Percentiles rank a stretch among this genome's conserved stretches.
Conservation (phyloP, 2,329 filamentous ascomycete species). For the Colletotrichum sublineola region DNA sequence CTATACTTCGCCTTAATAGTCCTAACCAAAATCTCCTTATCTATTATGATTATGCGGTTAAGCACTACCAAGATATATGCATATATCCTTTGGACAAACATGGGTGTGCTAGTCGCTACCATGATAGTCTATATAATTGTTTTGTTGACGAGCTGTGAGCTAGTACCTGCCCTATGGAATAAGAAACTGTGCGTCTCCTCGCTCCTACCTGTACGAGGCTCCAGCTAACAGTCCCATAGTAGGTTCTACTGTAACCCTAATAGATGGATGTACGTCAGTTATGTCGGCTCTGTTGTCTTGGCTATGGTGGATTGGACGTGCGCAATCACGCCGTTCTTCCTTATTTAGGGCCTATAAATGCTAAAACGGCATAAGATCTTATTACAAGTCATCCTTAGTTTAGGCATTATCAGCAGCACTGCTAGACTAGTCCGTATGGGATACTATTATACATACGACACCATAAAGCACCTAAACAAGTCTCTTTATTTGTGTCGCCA, state of each 20-base stretch:
- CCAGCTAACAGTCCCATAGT: not conserved
- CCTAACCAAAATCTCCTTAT: conserved; percentile 7
- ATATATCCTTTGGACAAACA: not conserved
- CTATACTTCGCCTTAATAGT: not conserved
- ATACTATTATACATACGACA: conserved; percentile 36
- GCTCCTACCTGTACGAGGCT: too few species aligned
- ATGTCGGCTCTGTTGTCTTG: conserved; percentile 41
- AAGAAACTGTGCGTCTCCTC: not conserved
- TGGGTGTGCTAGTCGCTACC: not conserved
- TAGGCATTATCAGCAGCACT: conserved; percentile 33
- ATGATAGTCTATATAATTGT: not conserved
- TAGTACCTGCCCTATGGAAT: not conserved
- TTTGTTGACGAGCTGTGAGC: not conserved
- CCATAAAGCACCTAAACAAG: conserved; percentile 24
- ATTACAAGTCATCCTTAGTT: not conserved
- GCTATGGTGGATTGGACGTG: conserved; percentile 47
- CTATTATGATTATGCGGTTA: conserved; percentile 13
- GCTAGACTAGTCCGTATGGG: conserved; percentile 32
- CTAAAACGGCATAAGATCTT: conserved; percentile 43
- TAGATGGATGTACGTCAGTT: conserved; percentile 29
- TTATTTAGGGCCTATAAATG: conserved; percentile 47
- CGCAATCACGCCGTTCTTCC: conserved; percentile 48
- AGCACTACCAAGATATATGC: not conserved
- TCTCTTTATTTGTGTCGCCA: not conserved
- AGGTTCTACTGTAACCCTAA: not conserved